phyloP scores from a whole-genome alignment of 805 yeast species.

The Kregervanrija delftensis region DNA sequence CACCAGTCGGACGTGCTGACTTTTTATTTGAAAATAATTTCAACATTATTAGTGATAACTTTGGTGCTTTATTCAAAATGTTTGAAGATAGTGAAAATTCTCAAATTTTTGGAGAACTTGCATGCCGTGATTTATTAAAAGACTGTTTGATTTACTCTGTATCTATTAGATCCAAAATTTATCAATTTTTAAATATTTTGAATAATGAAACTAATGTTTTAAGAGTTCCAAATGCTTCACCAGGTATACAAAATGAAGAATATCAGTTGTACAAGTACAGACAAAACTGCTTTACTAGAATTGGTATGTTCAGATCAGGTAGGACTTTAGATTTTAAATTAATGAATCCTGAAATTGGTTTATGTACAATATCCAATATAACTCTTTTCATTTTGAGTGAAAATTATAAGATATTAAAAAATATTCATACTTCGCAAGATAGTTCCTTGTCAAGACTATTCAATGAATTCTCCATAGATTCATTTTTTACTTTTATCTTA shows the following conservation, averaged over 20 bases:
- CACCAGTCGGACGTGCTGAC: slow-evolving; percentile 24
- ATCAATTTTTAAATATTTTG: slow-evolving; percentile 11
- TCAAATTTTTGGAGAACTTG: slow-evolving; percentile 4
- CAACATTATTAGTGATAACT: slow-evolving; percentile 8
- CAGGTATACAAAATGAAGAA: slow-evolving; percentile 1
- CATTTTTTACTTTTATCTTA: slow-evolving; percentile 13
- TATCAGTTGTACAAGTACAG: slow-evolving; percentile 16
- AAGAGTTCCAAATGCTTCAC: slow-evolving; percentile 5
- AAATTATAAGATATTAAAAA: slow-evolving; percentile 12
- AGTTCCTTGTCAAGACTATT: slow-evolving; percentile 9
- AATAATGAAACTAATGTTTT: slow-evolving; percentile 15
- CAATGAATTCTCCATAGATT: slow-evolving; percentile 9
- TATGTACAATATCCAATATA: slow-evolving; percentile 17
- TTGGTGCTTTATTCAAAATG: slow-evolving; percentile 5
- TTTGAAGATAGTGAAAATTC: slow-evolving; percentile 13
- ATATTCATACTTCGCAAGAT: slow-evolving; percentile 1
- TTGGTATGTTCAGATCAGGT: slow-evolving; percentile 22
- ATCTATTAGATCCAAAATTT: slow-evolving; percentile 27
- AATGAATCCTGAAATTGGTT: slow-evolving; percentile 18
- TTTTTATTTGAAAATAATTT: slow-evolving; percentile 20
- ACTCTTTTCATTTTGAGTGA: slow-evolving; percentile 15
- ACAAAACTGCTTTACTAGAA: slow-evolving; percentile 17
- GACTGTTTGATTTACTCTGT: slow-evolving; percentile 29
- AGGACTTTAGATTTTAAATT: slow-evolving; percentile 22
- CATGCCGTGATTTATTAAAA: slow-evolving; percentile 12